These are phyloP conservation scores for Dicorynia guianensis DNA, from an alignment of 306 rosid species.

Conservation along the genomic window DNA sequence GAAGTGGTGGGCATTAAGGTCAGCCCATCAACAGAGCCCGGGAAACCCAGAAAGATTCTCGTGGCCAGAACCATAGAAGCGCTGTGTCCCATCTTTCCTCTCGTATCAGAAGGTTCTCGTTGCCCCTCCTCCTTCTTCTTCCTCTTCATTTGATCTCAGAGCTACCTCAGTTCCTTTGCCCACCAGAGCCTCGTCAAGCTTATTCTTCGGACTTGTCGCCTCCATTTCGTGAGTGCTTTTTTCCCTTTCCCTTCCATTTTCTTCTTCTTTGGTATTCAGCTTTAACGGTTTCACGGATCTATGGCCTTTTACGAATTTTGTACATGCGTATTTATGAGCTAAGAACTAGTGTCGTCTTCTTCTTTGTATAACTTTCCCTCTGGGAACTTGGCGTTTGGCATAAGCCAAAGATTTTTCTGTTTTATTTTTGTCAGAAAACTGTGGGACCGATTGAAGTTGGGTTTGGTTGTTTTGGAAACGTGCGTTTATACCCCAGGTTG, in stretches of 20 bases:
- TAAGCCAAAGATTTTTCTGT: neutral
- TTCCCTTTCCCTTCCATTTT: neutral
- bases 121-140: neutral
- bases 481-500: neutral
- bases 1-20: too few species aligned
- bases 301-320: slow-evolving; percentile 9
- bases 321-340: neutral
- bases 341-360: neutral
- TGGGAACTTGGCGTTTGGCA: neutral
- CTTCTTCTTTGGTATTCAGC: neutral
- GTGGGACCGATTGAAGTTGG: neutral
- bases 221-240: slow-evolving; percentile 46
- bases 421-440: neutral
- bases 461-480: slow-evolving; percentile 9
- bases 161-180: slow-evolving; percentile 12
- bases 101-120: neutral
- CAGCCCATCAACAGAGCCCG: slow-evolving; percentile 42
- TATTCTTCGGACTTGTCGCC: slow-evolving; percentile 11
- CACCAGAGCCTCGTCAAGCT: neutral
- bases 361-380: neutral
- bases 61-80: slow-evolving; percentile 36
- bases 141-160: slow-evolving; percentile 40
- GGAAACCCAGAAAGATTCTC: slow-evolving; percentile 14
- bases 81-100: slow-evolving; percentile 20
- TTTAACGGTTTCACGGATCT: slow-evolving; percentile 37